A percentile compares a stretch with the other conserved stretches of the same genome.
phyloP scores from a whole-genome alignment of 2,329 filamentous ascomycete genomes.

The Trichoderma semiorbis region DNA sequence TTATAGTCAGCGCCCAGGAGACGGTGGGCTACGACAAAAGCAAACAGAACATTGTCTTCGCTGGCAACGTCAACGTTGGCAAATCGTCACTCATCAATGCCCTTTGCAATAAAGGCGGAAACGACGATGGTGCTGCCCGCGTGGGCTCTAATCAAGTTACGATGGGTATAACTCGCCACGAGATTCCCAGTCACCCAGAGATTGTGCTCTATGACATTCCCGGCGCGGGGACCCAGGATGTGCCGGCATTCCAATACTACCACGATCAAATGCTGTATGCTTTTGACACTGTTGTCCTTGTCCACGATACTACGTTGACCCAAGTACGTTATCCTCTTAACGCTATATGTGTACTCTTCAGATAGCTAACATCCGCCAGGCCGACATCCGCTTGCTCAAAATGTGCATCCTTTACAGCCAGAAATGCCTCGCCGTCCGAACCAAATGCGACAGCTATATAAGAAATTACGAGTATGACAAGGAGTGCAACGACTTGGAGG shows the following conservation, averaged over 20 bases:
- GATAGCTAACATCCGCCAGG: neutral
- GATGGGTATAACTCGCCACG: neutral
- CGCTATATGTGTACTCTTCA: rapidly evolving
- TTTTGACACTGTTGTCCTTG: neutral
- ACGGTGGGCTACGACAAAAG: neutral
- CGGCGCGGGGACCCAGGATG: neutral
- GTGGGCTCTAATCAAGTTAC: neutral
- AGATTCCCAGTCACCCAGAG: neutral
- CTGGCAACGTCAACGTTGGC: neutral
- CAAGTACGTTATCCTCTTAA: neutral
- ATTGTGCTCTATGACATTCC: neutral
- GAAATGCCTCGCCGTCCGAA: neutral
- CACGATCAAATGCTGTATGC: neutral
- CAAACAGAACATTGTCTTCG: neutral
- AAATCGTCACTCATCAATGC: neutral
- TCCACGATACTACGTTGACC: neutral
- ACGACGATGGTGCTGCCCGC: neutral
- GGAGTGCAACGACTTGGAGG: neutral
- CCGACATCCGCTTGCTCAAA: neutral
- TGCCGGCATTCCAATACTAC: neutral
- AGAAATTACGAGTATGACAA: neutral
- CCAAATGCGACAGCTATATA: neutral
- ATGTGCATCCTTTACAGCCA: neutral
- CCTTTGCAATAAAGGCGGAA: neutral
- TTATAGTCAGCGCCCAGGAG: neutral